Conservation (phyloP, 2,329 filamentous ascomycete species). For the Phyllosticta citriasiana region DNA sequence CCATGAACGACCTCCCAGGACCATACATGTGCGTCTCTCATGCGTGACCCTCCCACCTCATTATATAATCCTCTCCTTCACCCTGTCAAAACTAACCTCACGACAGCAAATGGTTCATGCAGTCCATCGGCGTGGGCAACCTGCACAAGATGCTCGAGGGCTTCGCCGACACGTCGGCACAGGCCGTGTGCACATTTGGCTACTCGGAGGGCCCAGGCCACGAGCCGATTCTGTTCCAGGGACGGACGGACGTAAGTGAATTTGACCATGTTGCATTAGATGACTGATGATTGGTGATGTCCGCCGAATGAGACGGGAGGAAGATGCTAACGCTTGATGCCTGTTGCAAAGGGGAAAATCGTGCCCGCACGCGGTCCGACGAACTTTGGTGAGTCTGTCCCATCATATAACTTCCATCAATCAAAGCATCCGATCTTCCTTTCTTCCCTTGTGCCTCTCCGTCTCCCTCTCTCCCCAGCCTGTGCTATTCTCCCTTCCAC, state of each 20-base stretch:
- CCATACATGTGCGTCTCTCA: constrained; percentile 73
- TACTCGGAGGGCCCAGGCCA: constrained; percentile 79
- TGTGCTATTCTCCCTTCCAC: neutral
- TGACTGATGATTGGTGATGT: neutral
- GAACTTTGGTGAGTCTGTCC: constrained; percentile 61
- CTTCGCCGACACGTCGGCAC: constrained; percentile 81
- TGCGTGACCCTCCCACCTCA: neutral
- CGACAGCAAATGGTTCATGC: constrained; percentile 84
- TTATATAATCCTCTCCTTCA: neutral
- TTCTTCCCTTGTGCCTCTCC: neutral
- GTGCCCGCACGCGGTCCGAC: constrained; percentile 72
- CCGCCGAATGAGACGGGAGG: neutral
- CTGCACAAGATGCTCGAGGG: constrained; percentile 83
- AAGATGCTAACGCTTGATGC: neutral
- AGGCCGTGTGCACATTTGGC: constrained; percentile 93
- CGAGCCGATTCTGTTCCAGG: constrained; percentile 83
- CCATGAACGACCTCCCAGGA: constrained; percentile 81
- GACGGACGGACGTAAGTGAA: constrained; percentile 61
- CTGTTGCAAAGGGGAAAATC: constrained; percentile 53
- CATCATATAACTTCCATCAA: neutral
- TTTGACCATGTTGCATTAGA: neutral
- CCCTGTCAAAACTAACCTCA: neutral
- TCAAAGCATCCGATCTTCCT: too few species aligned
- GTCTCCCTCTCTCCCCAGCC: neutral
- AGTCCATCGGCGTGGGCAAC: constrained; percentile 69